Conservation (phyloP, 1,284 basidiomycete genomes). For the Trichosporon inkin region DNA sequence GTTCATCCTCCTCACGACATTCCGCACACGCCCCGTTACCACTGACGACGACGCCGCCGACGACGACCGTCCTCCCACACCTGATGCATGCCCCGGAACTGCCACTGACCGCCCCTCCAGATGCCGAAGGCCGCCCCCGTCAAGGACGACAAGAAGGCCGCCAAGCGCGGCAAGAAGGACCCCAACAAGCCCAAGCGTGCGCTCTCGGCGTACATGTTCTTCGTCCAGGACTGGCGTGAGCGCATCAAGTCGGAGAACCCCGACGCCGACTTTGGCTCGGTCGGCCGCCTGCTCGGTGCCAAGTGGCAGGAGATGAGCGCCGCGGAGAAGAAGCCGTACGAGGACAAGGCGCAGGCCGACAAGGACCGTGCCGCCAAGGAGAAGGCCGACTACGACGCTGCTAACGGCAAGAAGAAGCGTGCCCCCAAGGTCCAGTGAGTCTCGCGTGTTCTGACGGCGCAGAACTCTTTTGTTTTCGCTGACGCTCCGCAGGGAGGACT, state of each 20-base stretch:
- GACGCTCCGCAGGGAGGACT: not conserved
- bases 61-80: not conserved
- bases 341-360: slow-evolving; percentile 78
- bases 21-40: not conserved
- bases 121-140: slow-evolving; percentile 59
- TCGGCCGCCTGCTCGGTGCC: slow-evolving; percentile 79
- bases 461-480: not conserved
- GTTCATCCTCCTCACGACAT: not conserved
- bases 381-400: slow-evolving; percentile 52
- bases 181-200: slow-evolving; percentile 54
- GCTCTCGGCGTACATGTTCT: slow-evolving; percentile 97
- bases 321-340: slow-evolving; percentile 88
- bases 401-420: slow-evolving; percentile 52
- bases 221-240: slow-evolving; percentile 91
- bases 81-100: slow-evolving; percentile 9
- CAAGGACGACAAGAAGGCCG: slow-evolving; percentile 67
- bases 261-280: slow-evolving; percentile 87
- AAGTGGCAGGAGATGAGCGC: slow-evolving; percentile 86
- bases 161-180: slow-evolving; percentile 49
- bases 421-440: slow-evolving; percentile 21
- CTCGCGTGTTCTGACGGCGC: not conserved
- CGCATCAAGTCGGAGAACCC: slow-evolving; percentile 93
- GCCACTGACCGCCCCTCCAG: slow-evolving; percentile 12
- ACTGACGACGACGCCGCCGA: not conserved
- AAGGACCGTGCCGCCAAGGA: slow-evolving; percentile 65